Evolutionary conservation across 805 yeast genomes (phyloP), one percentile per base, ranked within the genome.

Genomic region (Candida golubevii): DNA sequence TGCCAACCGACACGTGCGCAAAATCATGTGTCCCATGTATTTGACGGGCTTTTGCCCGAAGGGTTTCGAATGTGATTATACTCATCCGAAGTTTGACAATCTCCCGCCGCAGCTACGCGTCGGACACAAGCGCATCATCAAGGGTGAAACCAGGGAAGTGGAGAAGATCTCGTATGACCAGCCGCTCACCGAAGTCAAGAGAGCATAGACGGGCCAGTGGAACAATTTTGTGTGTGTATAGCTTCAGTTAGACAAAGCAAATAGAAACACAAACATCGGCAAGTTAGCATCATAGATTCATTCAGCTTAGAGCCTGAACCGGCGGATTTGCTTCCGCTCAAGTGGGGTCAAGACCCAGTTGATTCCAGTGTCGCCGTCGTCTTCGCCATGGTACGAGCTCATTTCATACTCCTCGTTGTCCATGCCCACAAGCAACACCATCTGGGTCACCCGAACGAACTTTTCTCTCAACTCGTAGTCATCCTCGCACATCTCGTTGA

Each of bases 1-100:
- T 65, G 74, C 79, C 10, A 82, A 81, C 53, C 76, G 96, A 54
- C 99, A 93, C 59, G 77, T 87, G 7, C 72, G 89, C 47, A 82
- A 82, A 55, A 75, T 77, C 7, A 60, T 86, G 45, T 93, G 99
- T 66, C 90, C 85, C 13, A 68, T 82, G 42, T 93, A 79, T 63
- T 60, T 93, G 42, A 80, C 90, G 0, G 99, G 99, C 1, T 91
- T 91, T 60, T 91, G 98, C 66, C 97, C 97, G 1, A 75, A 80
- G 56, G 98, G 98, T 1, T 79, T 81, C 2, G 79, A 77, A 31
- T 88, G 95, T 63, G 86, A 77, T 56, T 75, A 69, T 54, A 78
- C 82, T n/a, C 99, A 93, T 71, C 97, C 97, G 0, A 79, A 79
- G 56, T 88, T 87, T 54, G 80, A 79, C 37, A 60, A 70, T 43